A percentile compares a stretch with the other conserved stretches of the same genome.
These are phyloP conservation scores for Lecanicillium sp. DNA, from an alignment of 2,329 filamentous ascomycete species.

Conservation along the genomic window DNA sequence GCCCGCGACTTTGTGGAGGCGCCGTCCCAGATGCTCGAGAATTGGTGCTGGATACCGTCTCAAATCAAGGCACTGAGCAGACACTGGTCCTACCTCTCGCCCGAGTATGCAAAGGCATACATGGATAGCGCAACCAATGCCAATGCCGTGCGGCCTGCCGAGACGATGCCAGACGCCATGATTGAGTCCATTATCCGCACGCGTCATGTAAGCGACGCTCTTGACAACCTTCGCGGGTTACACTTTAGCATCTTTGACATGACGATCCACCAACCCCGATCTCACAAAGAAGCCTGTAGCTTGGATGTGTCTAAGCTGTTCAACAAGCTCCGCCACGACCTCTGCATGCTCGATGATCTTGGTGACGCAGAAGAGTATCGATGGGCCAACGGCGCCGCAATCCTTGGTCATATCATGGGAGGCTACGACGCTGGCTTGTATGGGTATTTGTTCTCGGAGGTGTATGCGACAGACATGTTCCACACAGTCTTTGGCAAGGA, in stretches of 20 bases:
- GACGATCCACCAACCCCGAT: conserved; percentile 58
- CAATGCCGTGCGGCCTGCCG: not conserved
- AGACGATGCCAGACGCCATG: conserved; percentile 3
- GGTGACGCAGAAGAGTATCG: conserved; percentile 38
- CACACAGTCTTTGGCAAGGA: conserved; percentile 62
- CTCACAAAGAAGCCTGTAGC: conserved; percentile 53
- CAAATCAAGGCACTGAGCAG: conserved; percentile 3
- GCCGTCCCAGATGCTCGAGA: conserved; percentile 5
- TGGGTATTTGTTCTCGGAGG: conserved; percentile 56
- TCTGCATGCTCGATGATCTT: conserved; percentile 43
- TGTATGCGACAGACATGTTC: conserved; percentile 74
- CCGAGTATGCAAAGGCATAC: conserved; percentile 2
- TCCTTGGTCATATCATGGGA: conserved; percentile 67
- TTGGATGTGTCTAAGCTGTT: conserved; percentile 55
- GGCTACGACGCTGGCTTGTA: conserved; percentile 75
- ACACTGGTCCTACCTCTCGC: conserved; percentile 6
- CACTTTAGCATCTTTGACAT: conserved; percentile 75
- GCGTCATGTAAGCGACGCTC: conserved; percentile 48
- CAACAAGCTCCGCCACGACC: conserved; percentile 59
- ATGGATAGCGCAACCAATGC: not conserved
- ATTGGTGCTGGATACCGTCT: conserved; percentile 6
- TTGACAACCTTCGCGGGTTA: conserved; percentile 67
- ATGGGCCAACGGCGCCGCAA: conserved; percentile 66
- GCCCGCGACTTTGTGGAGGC: conserved; percentile 7
- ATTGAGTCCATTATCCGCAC: conserved; percentile 3